Base-by-base conservation (phyloP, 1,284 basidiomycete genomes). In the Cryptococcus sp. region DNA sequence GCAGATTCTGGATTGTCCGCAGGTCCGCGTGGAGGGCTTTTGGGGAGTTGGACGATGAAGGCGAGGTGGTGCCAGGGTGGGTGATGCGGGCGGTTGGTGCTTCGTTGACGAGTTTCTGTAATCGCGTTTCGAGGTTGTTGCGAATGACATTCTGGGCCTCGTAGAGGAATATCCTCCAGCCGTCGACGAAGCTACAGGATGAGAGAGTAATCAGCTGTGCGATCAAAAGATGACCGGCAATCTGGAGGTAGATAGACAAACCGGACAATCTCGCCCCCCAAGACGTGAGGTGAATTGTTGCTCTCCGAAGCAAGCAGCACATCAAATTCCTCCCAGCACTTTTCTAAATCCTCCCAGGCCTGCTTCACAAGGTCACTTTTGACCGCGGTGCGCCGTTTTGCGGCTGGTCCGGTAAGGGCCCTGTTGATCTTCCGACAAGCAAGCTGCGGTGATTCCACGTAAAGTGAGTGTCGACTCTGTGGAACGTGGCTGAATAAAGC, bases 311-410 rank as follows among this genome's bases (percentile, higher is more conserved):
- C 67, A 39, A 38, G 45, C 51, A 92, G 76, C 12, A 73, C 73
- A 38, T 90, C 88, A 55, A 93, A 85, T 54, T 89, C 87, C 45
- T 87, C 82, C 88, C 89, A 92, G 58, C 84, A 88, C 35, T 78
- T 78, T 60, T 89, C 88, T 11, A 94, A 82, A n/a, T 82, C 82
- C 20, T 85, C 83, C 91, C 91, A 94, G 11, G 88, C 85, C 53
- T 85, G 81, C 33, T 83, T 79, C 68, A 93, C 80, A 3, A 80
- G 79, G 33, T 82, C 79, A 20, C 82, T 83, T 65, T 88, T 83
- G 39, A 91, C 78, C 5, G 82, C 80, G 1, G 82, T 80, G 20
- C 80, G 77, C 47, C 82, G 82, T 21, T 82, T 82, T 4, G 89
- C 88, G 57, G 83, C 84, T 15, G 83, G 80, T 0, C 89, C 87